Base-by-base conservation (phyloP, 768 basidiomycete species). In the Pleurotus tuoliensis region DNA sequence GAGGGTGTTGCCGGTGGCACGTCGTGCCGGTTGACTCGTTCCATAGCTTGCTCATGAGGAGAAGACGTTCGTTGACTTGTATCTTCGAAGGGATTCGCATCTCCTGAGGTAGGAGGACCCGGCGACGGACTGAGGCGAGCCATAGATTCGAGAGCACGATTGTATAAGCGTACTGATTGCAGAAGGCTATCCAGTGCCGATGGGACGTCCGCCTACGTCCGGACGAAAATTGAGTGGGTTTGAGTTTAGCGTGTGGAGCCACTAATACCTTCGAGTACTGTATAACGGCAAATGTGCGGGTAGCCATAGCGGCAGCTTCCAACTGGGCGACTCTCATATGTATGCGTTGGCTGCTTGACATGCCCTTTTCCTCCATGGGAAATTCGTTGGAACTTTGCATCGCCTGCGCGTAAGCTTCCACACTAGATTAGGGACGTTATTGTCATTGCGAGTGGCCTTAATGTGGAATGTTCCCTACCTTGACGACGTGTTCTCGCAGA, bases 81-180 rank as follows among this genome's bases (percentile, higher is more conserved):
- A 22, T 78, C 76, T 40, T 80, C 75, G 63, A 90, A 88, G 1
- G 87, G 87, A 64, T 90, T 83, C 4, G 70, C 66, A n/a, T 73
- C 68, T 7, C 66, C 54, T 47, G 69, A 63, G 40, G 61, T 58
- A 3, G 69, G 27, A 1, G 69, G 46, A 50, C 43, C 39, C 8
- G 60, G 61, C 1, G 70, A 67, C 15, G 80, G 79, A n/a, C 69
- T 73, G 4, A 92, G 73, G 27, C 89, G 84, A 5, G 81, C 69
- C 0, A 92, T 66, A 0, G 81, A 80, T 18, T 92, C 91, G 12
- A 84, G 70, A 3, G 92, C 91, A 24, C 90, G 83, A 65, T 89
- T 90, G 84, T 87, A 92, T 1, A 94, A 71, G 15, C 92, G 83
- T 49, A 93, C 75, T 0, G 88, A 82, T 60, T 89, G 88, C 11